A percentile compares a stretch with the other conserved stretches of the same genome.
Conservation (phyloP, 2,329 filamentous ascomycete genomes). For the Sclerotinia sclerotiorum region DNA sequence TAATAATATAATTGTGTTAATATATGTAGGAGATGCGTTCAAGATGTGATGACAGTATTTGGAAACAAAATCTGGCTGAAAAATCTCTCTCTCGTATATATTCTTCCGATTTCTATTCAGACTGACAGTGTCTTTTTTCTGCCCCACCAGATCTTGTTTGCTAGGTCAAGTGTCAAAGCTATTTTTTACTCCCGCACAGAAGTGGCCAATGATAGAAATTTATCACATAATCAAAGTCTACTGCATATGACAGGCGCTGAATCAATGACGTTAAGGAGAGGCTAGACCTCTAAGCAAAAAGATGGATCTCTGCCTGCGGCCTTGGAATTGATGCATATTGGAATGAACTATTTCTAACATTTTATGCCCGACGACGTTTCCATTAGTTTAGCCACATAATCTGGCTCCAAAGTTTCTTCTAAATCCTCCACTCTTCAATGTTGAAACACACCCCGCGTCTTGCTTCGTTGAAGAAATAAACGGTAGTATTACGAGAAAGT, state of each 20-base stretch:
- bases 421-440: neutral
- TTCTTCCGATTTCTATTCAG: neutral
- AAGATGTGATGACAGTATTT: neutral
- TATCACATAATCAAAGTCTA: too few relatives aligned
- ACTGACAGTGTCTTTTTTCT: neutral
- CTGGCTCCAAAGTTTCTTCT: neutral
- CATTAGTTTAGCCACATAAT: neutral
- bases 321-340: neutral
- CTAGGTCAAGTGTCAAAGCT: too few relatives aligned
- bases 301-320: too few relatives aligned
- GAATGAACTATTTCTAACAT: neutral
- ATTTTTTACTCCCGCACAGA: too few relatives aligned
- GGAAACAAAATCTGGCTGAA: neutral
- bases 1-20: neutral
- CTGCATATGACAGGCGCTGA: too few relatives aligned
- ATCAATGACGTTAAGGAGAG: too few relatives aligned
- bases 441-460: neutral
- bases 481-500: neutral
- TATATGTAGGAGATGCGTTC: neutral
- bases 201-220: too few relatives aligned
- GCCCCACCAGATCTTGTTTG: too few relatives aligned
- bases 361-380: too few relatives aligned
- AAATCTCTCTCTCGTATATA: neutral
- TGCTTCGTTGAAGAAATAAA: neutral
- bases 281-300: too few relatives aligned